Conservation (phyloP, 83 land plant genomes). For the Thuja plicata region DNA sequence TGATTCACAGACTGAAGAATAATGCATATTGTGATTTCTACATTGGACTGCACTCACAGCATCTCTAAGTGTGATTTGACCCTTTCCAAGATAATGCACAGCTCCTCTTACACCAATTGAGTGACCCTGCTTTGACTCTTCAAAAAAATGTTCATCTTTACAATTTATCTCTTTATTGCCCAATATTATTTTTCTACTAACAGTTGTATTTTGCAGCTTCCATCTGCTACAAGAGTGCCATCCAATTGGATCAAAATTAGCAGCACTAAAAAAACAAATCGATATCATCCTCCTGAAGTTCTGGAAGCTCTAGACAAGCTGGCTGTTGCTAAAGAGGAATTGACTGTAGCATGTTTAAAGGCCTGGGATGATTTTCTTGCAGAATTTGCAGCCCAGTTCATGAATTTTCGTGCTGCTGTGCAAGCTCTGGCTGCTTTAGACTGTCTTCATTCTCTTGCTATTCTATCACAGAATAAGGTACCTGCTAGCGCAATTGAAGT, state of each 20-base stretch:
- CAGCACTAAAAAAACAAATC: slow-evolving; percentile 81
- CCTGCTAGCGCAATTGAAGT: background rate
- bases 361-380: slow-evolving; percentile 80
- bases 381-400: slow-evolving; percentile 62
- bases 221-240: slow-evolving; percentile 72
- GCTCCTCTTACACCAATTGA: background rate
- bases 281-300: slow-evolving; percentile 97
- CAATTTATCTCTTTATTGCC: background rate
- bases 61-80: background rate
- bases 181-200: background rate
- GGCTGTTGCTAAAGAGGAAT: slow-evolving; percentile 83
- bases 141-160: background rate
- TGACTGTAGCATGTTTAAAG: slow-evolving; percentile 50
- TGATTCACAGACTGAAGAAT: background rate
- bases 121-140: background rate
- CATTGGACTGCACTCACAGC: background rate
- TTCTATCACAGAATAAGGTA: slow-evolving; percentile 83
- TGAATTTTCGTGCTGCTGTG: slow-evolving; percentile 90
- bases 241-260: slow-evolving; percentile 80
- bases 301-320: slow-evolving; percentile 66
- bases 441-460: slow-evolving; percentile 90
- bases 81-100: background rate
- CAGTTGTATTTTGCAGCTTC: slow-evolving; percentile 43
- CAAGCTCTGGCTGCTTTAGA: slow-evolving; percentile 93
- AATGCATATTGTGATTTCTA: background rate